A percentile compares a stretch with the other conserved stretches of the same genome.
phyloP scores from a whole-genome alignment of 2,329 filamentous ascomycete genomes.

The Hysterium pulicare region DNA sequence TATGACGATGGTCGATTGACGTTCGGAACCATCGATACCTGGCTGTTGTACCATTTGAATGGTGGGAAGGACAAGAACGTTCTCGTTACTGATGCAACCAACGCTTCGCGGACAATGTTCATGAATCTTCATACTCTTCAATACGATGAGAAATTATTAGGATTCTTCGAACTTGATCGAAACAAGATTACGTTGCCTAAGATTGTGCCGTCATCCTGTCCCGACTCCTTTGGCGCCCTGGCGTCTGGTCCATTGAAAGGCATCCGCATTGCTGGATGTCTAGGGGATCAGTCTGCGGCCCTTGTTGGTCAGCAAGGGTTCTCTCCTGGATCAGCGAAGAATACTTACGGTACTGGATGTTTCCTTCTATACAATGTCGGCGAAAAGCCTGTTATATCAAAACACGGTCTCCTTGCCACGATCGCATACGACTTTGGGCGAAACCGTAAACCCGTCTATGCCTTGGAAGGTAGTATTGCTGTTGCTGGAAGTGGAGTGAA shows the following conservation, averaged over 20 bases:
- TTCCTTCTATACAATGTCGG: slow-evolving; percentile 90
- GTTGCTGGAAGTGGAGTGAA: slow-evolving; percentile 79
- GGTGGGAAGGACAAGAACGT: slow-evolving; percentile 65
- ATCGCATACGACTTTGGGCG: slow-evolving; percentile 81
- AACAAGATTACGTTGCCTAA: slow-evolving; percentile 73
- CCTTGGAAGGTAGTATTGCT: slow-evolving; percentile 78
- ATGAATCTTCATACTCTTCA: slow-evolving; percentile 80
- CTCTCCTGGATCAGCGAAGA: slow-evolving; percentile 77
- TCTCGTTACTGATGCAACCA: slow-evolving; percentile 81
- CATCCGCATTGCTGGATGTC: slow-evolving; percentile 72
- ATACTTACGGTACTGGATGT: slow-evolving; percentile 87
- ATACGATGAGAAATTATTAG: slow-evolving; percentile 73
- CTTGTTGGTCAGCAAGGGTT: slow-evolving; percentile 85
- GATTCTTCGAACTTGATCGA: slow-evolving; percentile 74
- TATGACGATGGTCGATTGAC: slow-evolving; percentile 74
- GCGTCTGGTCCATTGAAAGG: slow-evolving; percentile 64
- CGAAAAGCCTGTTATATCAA: slow-evolving; percentile 78
- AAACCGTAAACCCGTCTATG: slow-evolving; percentile 66
- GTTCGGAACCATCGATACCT: slow-evolving; percentile 85
- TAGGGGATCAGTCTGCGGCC: slow-evolving; percentile 84
- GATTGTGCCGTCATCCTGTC: slow-evolving; percentile 77
- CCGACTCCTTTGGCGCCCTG: slow-evolving; percentile 68
- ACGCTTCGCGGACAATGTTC: slow-evolving; percentile 90
- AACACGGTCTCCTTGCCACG: slow-evolving; percentile 77
- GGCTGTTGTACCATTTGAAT: slow-evolving; percentile 82